These are phyloP conservation scores for Bidens hawaiensis DNA, from an alignment of 140 eudicot species.

Conservation along the genomic window DNA sequence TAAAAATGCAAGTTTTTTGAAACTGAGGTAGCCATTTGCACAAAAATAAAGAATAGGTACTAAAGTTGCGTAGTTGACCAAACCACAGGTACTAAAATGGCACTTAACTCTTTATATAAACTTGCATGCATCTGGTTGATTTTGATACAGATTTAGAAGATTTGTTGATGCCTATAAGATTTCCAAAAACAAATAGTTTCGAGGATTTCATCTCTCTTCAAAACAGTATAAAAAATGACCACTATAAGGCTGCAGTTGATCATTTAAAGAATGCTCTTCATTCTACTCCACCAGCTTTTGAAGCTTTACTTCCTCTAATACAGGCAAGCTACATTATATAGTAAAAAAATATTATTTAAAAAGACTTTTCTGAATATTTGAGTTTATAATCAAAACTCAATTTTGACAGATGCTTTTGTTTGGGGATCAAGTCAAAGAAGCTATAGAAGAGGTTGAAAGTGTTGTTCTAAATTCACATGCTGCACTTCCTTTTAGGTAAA, in stretches of 20 bases:
- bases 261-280: slow-evolving; percentile 61
- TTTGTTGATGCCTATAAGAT: slow-evolving; percentile 56
- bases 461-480: slow-evolving; percentile 41
- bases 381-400: neutral
- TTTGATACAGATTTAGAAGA: slow-evolving; percentile 46
- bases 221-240: slow-evolving; percentile 33
- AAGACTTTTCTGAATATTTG: neutral
- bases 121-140: neutral
- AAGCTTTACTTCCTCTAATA: slow-evolving; percentile 81
- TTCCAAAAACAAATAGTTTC: slow-evolving; percentile 31
- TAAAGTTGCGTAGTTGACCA: no score
- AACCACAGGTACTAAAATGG: no score
- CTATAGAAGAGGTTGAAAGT: slow-evolving; percentile 63
- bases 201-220: slow-evolving; percentile 49
- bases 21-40: no score
- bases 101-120: no score
- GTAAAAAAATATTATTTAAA: neutral
- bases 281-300: slow-evolving; percentile 56
- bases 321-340: slow-evolving; percentile 45
- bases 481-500: slow-evolving; percentile 63
- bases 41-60: no score
- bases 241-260: slow-evolving; percentile 60
- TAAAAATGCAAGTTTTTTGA: no score
- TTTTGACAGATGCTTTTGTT: slow-evolving; percentile 59
- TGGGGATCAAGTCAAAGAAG: slow-evolving; percentile 77